phyloP scores from a whole-genome alignment of 129 eudicot genomes.

The Lactuca sativa region DNA sequence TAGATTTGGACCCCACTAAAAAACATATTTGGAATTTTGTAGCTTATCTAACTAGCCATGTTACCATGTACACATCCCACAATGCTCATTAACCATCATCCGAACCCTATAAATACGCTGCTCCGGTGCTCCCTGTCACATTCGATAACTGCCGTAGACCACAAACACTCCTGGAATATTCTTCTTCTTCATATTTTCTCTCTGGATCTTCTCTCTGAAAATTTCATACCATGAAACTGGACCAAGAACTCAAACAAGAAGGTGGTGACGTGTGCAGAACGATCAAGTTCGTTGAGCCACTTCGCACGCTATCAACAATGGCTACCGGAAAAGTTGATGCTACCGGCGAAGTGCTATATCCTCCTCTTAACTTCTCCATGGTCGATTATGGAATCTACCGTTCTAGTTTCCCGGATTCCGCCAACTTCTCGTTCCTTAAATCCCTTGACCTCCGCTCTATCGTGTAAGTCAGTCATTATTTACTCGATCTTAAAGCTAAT shows the following conservation, averaged over 20 bases:
- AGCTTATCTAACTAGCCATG: slow-evolving; percentile 2
- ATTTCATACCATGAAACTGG: slow-evolving; percentile 37
- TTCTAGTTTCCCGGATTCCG: slow-evolving; percentile 74
- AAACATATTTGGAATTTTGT: background rate
- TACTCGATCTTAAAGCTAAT: background rate
- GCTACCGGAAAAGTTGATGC: slow-evolving; percentile 27
- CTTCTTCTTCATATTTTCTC: slow-evolving; percentile 12
- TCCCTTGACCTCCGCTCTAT: slow-evolving; percentile 80
- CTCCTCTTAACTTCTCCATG: slow-evolving; percentile 85
- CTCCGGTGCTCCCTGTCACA: slow-evolving; percentile 13
- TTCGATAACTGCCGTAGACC: slow-evolving; percentile 17
- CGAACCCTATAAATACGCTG: slow-evolving; percentile 18
- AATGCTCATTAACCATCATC: slow-evolving; percentile 26
- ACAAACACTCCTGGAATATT: slow-evolving; percentile 17
- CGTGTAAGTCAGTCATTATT: slow-evolving; percentile 47
- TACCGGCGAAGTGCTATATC: slow-evolving; percentile 51
- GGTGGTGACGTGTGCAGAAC: slow-evolving; percentile 35
- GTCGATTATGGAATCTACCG: slow-evolving; percentile 84
- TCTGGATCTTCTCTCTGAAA: slow-evolving; percentile 19
- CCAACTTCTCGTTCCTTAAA: slow-evolving; percentile 70
- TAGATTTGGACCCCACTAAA: no score
- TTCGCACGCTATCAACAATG: slow-evolving; percentile 16
- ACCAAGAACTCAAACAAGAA: slow-evolving; percentile 29
- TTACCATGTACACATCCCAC: slow-evolving; percentile 5
- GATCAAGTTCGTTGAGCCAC: slow-evolving; percentile 37